Evolutionary conservation across 257 asterid species (phyloP).

Genomic region (Nicotiana knightiana): DNA sequence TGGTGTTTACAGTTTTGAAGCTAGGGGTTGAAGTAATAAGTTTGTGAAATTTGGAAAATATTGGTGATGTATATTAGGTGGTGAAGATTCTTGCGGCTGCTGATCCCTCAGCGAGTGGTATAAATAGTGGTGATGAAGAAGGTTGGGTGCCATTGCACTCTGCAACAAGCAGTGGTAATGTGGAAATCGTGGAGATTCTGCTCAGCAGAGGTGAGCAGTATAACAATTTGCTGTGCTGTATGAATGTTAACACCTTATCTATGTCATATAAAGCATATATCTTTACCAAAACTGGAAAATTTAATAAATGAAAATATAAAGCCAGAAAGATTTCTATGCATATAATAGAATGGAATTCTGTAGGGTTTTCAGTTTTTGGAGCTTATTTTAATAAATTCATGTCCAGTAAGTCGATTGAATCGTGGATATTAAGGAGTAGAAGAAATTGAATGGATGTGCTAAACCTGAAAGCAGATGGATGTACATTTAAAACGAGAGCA

Average conservation of each 20-base stretch:
- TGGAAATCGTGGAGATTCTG: slow-evolving; percentile 59
- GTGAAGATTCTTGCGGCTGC: slow-evolving; percentile 62
- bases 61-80: slow-evolving; percentile 43
- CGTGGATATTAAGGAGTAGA: background rate
- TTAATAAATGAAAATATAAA: background rate
- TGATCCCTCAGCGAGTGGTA: slow-evolving; percentile 40
- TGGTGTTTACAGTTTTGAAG: background rate
- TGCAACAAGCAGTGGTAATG: slow-evolving; percentile 84
- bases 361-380: background rate
- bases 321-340: background rate
- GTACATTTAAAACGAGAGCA: background rate
- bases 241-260: background rate
- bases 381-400: background rate
- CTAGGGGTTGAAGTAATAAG: background rate
- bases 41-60: background rate
- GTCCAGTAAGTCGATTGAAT: background rate
- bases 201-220: slow-evolving; percentile 47
- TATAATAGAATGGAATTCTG: background rate
- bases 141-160: slow-evolving; percentile 98
- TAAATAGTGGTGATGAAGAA: slow-evolving; percentile 79
- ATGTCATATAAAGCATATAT: background rate
- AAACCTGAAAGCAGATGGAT: background rate
- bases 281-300: background rate
- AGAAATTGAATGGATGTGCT: background rate
- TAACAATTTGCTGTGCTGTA: background rate